Base-by-base conservation (phyloP, 139 green algal genomes). In the Yamagishiella unicocca region DNA sequence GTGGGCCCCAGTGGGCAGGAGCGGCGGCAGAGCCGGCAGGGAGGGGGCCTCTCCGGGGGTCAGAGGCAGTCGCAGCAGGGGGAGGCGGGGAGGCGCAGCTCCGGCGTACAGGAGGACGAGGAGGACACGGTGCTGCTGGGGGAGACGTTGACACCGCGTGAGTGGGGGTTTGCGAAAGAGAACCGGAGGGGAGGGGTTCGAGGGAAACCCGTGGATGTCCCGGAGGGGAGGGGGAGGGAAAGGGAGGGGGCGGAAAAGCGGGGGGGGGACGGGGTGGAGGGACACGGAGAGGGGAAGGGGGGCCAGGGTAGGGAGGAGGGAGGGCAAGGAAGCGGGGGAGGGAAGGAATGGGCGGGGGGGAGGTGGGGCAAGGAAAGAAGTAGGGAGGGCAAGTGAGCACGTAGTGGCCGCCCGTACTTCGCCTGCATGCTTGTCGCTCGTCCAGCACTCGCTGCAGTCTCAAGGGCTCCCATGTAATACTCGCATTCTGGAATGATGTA, bases 81-180 rank as follows among this genome's bases (percentile, higher is more conserved):
- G 50, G 29, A 53, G 53, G 0, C 35, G 76, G 22, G 54, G 31
- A 5, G 10, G 54, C 43, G 29, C 9, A 25, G 35, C 54, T 40
- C 54, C 50, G 37, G n/a, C n/a, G n/a, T n/a, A n/a, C n/a, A n/a
- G n/a, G 55, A 4, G 2, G 61, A 74, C 22, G 79, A 85, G 5
- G 79, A 62, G 19, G 79, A 85, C 61, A 46, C 61, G 19, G 79
- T 85, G 58, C 79, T 85, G 33, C 79, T 85, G 21, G 79, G 79
- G 5, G 79, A 85, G 79, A 85, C 79, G 8, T 1, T 85, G 4
- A 45, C 79, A 9, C 42, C 61, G 12, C 46, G 76, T 72, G 37
- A 71, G 54, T 79, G 31, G 31, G 38, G 37, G 37, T n/a, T n/a
- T n/a, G n/a, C n/a, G n/a, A n/a, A n/a, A n/a, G n/a, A n/a, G n/a